Base-by-base conservation (phyloP, 2,329 filamentous ascomycete genomes). In the Verticillium dahliae region DNA sequence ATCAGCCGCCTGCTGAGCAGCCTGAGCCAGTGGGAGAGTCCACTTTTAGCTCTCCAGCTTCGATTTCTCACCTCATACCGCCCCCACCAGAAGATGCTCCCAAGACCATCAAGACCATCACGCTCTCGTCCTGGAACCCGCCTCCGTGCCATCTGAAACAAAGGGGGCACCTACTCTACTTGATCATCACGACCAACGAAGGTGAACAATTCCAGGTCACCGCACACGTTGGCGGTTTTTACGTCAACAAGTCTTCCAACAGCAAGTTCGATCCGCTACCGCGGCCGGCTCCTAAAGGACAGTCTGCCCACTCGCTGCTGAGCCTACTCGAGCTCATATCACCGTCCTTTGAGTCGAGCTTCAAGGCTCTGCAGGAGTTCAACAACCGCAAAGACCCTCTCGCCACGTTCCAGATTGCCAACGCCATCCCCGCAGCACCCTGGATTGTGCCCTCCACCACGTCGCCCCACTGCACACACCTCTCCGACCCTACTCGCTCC, bases 181-280 rank as follows among this genome's bases (percentile, higher is more conserved):
- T 99, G 22, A 83, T 92, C 65, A 83, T 95, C 54, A 94, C 90
- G 15, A 98, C 93, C 62, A 94, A 92, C 69, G 95, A 99, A 76
- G 93, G 93, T 65, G 95, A 99, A 78, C 92, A 96, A 74, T 88
- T 90, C 75, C 92, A 97, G 75, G 90, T 99, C 71, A 99, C 96
- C 10, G 87, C 91, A 14, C 92, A 97, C 70, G 90, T 97, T 58
- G 93, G 92, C 14, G 95, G 95, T 22, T 99, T 99, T 81, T 99
- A 89, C 74, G 90, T 98, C 71, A 99, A 97, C 83, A 97, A 93
- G 76, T 97, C 91, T 35, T 95, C 92, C 60, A 97, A 95, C 76
- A 86, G 85, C 77, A 97, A 95, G 77, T 99, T 99, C 70, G 95
- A 98, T 74, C 95, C 95, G 10, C 88, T 87, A 67, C 93, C 93